Percentiles rank a stretch among this genome's conserved stretches.
phyloP scores from a whole-genome alignment of 805 yeast genomes.

The Myxozyma geophila region DNA sequence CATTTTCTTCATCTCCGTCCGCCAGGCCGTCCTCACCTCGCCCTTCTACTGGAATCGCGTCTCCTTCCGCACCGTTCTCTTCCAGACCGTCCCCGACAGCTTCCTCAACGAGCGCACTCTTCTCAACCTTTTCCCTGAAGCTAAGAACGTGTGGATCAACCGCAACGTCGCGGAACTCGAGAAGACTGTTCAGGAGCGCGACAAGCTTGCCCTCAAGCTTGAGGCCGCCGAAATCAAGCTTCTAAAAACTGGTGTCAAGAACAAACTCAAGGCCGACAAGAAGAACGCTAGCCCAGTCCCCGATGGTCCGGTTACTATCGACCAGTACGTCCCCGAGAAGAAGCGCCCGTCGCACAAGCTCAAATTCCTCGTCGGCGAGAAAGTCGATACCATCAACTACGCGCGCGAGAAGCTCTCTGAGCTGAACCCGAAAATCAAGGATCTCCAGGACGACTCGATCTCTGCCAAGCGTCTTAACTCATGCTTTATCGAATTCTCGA shows the following conservation, averaged over 20 bases:
- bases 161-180: constrained; percentile 63
- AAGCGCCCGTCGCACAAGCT: constrained; percentile 85
- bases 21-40: constrained; percentile 77
- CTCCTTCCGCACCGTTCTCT: constrained; percentile 79
- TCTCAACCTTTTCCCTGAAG: constrained; percentile 77
- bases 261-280: constrained; percentile 65
- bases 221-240: constrained; percentile 69
- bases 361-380: constrained; percentile 72
- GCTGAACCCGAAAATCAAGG: constrained; percentile 66
- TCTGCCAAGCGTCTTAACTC: constrained; percentile 70
- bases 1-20: constrained; percentile 72
- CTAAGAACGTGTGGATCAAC: constrained; percentile 78
- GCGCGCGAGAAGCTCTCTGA: constrained; percentile 69
- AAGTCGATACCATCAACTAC: constrained; percentile 82
- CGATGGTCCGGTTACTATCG: constrained; percentile 36
- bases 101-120: constrained; percentile 74
- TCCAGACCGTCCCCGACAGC: constrained; percentile 81
- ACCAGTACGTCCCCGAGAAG: constrained; percentile 62
- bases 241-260: constrained; percentile 66
- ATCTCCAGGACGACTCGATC: constrained; percentile 60
- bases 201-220: constrained; percentile 59
- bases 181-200: constrained; percentile 62
- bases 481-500: constrained; percentile 78
- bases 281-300: constrained; percentile 50
- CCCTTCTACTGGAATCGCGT: constrained; percentile 77